A percentile compares a stretch with the other conserved stretches of the same genome.
Evolutionary conservation across 495 filamentous ascomycete genomes (phyloP).

Genomic region (Penicillium manginii): DNA sequence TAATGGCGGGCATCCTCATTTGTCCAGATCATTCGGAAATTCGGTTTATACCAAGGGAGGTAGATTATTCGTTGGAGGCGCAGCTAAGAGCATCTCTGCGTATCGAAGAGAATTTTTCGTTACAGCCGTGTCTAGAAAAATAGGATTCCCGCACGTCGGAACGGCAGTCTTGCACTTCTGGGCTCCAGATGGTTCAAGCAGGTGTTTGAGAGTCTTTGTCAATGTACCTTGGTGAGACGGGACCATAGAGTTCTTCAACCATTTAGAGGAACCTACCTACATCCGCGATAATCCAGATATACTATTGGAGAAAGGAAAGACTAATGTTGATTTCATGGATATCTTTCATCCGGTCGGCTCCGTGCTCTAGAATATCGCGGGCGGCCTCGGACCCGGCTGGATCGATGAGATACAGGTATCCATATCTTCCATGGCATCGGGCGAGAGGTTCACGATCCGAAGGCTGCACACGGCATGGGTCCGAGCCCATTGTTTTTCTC

Average conservation of each 20-base stretch:
- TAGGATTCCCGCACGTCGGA: conserved; percentile 31
- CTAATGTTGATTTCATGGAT: conserved; percentile 51
- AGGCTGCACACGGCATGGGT: conserved; percentile 54
- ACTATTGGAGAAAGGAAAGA: conserved; percentile 45
- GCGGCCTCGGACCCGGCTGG: conserved; percentile 50
- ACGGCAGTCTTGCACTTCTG: conserved; percentile 34
- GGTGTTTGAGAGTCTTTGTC: conserved; percentile 41
- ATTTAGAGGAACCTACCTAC: neutral
- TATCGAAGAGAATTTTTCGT: conserved; percentile 27
- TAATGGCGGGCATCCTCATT: conserved; percentile 17
- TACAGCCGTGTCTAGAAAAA: conserved; percentile 14
- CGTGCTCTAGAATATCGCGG: conserved; percentile 33
- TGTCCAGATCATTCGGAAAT: conserved; percentile 13
- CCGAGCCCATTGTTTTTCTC: conserved; percentile 46
- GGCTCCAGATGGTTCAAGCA: conserved; percentile 25
- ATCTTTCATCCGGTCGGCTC: conserved; percentile 40
- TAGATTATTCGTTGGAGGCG: conserved; percentile 1
- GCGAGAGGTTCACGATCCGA: conserved; percentile 36
- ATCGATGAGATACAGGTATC: conserved; percentile 49
- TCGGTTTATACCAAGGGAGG: conserved; percentile 10
- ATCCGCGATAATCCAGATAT: conserved; percentile 34
- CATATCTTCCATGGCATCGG: conserved; percentile 30
- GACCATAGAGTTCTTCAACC: conserved; percentile 30
- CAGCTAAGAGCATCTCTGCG: conserved; percentile 14
- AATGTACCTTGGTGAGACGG: conserved; percentile 39